Base-by-base conservation (phyloP, 805 yeast genomes). In the Metschnikowia corniflorae region DNA sequence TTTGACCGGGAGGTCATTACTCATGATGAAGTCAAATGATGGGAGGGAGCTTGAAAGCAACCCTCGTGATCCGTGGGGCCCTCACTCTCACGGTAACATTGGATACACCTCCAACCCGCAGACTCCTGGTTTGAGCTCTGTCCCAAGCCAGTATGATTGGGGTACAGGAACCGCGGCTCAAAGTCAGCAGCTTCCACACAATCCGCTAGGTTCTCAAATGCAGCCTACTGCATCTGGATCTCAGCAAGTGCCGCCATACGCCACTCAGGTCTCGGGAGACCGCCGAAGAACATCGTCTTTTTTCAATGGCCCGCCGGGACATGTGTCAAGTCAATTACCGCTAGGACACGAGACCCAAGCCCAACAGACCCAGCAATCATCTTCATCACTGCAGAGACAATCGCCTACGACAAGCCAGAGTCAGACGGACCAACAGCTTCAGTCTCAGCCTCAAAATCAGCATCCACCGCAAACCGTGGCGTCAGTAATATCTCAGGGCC, bases 251-350 rank as follows among this genome's bases (percentile, higher is more conserved):
- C 33, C 35, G 13, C 35, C 35, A 1, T 37, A 27, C 16, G 14
- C 20, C 22, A 20, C 37, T 13, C 41, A 24, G 31, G 40, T 37
- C 14, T 39, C 43, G 8, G 34, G 42, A 28, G 65, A 71, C 43
- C 67, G 77, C 50, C 67, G 80, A 63, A 71, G 75, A 30, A 65
- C 74, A 8, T 71, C 78, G 22, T 72, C 73, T 12, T 75, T 76
- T 51, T 76, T 75, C 61, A 70, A 60, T 38, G 58, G 54, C 23
- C 43, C 41, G 9, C 8, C 36, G n/a, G 32, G 31, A 15, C 40
- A 37, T 21, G 18, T 22, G 26, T 13, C 29, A 26, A 33, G 29
- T 17, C 40, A 33, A 24, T 21, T 19, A 18, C 32, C 16, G 19
- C 35, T 12, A 21, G 35, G 27, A 10, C 44, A 31, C 21, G 40